Evolutionary conservation across 2,329 filamentous ascomycete genomes (phyloP).

Genomic region (Cladorrhinum sp.): DNA sequence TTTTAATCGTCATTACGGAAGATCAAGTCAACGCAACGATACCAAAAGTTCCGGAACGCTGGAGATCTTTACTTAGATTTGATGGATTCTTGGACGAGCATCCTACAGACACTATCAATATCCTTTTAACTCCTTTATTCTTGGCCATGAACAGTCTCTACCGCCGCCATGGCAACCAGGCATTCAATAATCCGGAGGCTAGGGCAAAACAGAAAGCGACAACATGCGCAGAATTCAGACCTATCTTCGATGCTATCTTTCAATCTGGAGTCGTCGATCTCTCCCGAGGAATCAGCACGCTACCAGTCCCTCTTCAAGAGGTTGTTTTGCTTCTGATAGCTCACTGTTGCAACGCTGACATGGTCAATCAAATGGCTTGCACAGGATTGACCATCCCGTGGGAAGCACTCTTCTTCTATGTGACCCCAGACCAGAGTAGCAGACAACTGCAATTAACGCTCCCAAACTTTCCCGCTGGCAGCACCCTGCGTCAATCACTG

Average conservation of each 20-base stretch:
- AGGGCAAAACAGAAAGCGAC: neutral
- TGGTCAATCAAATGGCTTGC: neutral
- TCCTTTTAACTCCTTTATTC: neutral
- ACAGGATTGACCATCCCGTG: neutral
- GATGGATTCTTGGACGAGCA: no score
- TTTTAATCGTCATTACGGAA: no score
- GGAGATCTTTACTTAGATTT: neutral
- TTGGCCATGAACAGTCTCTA: neutral
- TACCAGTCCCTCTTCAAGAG: no score
- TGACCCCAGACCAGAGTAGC: no score
- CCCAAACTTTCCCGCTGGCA: no score
- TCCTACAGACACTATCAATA: no score
- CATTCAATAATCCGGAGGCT: neutral
- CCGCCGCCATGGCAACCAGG: neutral
- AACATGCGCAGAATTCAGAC: neutral
- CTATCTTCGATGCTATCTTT: neutral
- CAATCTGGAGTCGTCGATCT: neutral
- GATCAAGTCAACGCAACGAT: no score
- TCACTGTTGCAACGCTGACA: neutral
- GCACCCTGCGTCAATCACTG: no score
- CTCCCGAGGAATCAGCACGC: neutral
- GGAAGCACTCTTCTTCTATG: neutral
- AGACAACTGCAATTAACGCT: neutral
- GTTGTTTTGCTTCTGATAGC: neutral
- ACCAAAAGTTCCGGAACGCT: neutral